Evolutionary conservation across 176 grass and related monocot genomes (phyloP), one percentile per base, ranked within the genome.

Genomic region (Cenchrus purpureus): DNA sequence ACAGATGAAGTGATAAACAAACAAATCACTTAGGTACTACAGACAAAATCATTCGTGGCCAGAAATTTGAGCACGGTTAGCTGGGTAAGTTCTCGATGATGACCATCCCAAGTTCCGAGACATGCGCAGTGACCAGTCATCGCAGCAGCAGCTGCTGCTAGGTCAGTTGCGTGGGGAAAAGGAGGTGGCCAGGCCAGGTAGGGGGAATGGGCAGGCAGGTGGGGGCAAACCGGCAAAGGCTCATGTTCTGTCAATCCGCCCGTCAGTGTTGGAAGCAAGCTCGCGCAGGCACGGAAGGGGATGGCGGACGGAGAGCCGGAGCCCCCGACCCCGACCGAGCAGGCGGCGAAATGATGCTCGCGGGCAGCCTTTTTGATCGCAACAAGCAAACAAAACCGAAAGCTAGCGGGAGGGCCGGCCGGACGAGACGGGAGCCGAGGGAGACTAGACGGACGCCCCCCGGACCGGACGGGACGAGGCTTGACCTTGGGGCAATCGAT

Each of bases 301-400:
- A 57, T 6, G 16, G 16, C 6, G 5, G 15, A 7, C 14, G 9
- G n/a, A 25, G 58, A 61, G 20, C 19, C 2, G 11, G 58, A 61
- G 20, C 19, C 2, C 19, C 49, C 10, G 6, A 4, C 37, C 37
- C 37, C 37, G 37, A 40, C 37, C 37, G 37, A 40, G 77, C 63
- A 54, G 68, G 80, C 37, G 89, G 70, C 22, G 85, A 84, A 83
- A 91, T 84, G 89, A 87, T 91, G 45, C 22, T n/a, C 15, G 25
- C 17, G 12, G 80, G 80, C 80, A 90, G 89, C 88, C 88, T 32
- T 86, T 90, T 87, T 79, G 75, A 74, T 83, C 74, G 58, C 48
- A 79, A 79, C 80, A 87, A 91, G 80, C 60, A 80, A 91, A 91
- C 89, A 91, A 84, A 87, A 87, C 53, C 85, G 68, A 84, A 87